phyloP scores from a whole-genome alignment of 352 stramenopile genomes.

The Phytopythium kandeliae region DNA sequence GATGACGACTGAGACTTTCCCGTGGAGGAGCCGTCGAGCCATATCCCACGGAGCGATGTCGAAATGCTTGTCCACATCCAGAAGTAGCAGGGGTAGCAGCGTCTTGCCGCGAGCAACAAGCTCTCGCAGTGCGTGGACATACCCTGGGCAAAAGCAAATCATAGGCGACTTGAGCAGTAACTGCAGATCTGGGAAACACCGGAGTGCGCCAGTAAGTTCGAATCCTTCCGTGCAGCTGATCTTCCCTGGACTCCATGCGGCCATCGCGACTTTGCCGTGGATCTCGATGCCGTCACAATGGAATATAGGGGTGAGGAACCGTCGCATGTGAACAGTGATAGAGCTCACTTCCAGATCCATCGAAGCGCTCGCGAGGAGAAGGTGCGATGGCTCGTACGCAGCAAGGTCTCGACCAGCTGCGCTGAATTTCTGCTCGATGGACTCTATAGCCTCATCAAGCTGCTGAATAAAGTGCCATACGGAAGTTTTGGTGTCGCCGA shows the following conservation, averaged over 20 bases:
- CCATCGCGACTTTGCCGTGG: slow-evolving; percentile 28
- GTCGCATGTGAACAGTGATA: slow-evolving; percentile 32
- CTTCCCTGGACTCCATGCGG: slow-evolving; percentile 7
- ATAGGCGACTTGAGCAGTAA: slow-evolving; percentile 26
- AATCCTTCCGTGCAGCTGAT: slow-evolving; percentile 4
- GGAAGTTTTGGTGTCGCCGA: slow-evolving; percentile 28
- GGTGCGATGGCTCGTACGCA: slow-evolving; percentile 20
- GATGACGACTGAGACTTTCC: slow-evolving; percentile 29
- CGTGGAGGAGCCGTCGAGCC: slow-evolving; percentile 47
- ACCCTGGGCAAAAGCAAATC: slow-evolving; percentile 47
- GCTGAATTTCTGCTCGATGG: slow-evolving; percentile 21
- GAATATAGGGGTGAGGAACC: slow-evolving; percentile 43
- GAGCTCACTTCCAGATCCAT: slow-evolving; percentile 25
- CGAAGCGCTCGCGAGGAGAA: slow-evolving; percentile 22
- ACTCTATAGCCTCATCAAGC: slow-evolving; percentile 42
- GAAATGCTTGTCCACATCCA: slow-evolving; percentile 39
- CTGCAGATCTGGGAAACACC: slow-evolving; percentile 36
- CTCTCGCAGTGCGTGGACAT: slow-evolving; percentile 50
- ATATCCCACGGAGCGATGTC: slow-evolving; percentile 47
- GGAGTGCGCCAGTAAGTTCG: slow-evolving; percentile 21
- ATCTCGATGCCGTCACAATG: slow-evolving; percentile 26
- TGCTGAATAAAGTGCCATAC: slow-evolving; percentile 21
- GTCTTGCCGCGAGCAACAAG: slow-evolving; percentile 22
- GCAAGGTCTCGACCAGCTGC: slow-evolving; percentile 10
- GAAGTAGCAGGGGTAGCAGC: slow-evolving; percentile 32